A percentile compares a stretch with the other conserved stretches of the same genome.
Evolutionary conservation across 148 eudicot species (phyloP).

Genomic region (Tetragonia tetragonoides): DNA sequence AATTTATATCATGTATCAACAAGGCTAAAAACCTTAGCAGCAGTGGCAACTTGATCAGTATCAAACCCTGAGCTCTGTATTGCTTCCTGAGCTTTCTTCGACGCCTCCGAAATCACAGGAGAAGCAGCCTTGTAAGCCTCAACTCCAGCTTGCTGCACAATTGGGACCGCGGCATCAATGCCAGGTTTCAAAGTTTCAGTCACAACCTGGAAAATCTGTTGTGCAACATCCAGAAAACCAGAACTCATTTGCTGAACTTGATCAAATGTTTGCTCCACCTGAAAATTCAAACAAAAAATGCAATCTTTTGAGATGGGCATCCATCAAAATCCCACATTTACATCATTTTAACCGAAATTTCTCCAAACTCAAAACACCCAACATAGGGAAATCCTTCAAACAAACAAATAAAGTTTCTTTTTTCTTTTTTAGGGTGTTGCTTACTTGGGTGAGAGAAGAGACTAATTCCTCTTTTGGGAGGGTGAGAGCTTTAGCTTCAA

Average conservation of each 20-base stretch:
- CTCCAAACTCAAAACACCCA: not conserved
- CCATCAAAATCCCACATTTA: not conserved
- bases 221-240: constrained; percentile 44
- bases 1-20: no score
- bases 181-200: constrained; percentile 65
- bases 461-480: constrained; percentile 79
- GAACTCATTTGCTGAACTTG: constrained; percentile 76
- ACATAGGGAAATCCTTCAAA: not conserved
- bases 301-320: not conserved
- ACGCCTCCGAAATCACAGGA: constrained; percentile 71
- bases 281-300: constrained; percentile 19
- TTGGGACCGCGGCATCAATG: constrained; percentile 68
- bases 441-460: constrained; percentile 84
- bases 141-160: constrained; percentile 74
- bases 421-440: not conserved
- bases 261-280: constrained; percentile 85
- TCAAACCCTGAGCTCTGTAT: constrained; percentile 81
- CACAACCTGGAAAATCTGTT: constrained; percentile 46
- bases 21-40: constrained; percentile 62
- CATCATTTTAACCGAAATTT: not conserved
- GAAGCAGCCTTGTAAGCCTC: constrained; percentile 67
- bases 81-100: constrained; percentile 85
- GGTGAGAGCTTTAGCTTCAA: constrained; percentile 56
- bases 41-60: constrained; percentile 57
- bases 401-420: no score